These are phyloP conservation scores for Phlyctochytrium planicorne DNA, from an alignment of 192 early-diverging fungal species.

Conservation along the genomic window DNA sequence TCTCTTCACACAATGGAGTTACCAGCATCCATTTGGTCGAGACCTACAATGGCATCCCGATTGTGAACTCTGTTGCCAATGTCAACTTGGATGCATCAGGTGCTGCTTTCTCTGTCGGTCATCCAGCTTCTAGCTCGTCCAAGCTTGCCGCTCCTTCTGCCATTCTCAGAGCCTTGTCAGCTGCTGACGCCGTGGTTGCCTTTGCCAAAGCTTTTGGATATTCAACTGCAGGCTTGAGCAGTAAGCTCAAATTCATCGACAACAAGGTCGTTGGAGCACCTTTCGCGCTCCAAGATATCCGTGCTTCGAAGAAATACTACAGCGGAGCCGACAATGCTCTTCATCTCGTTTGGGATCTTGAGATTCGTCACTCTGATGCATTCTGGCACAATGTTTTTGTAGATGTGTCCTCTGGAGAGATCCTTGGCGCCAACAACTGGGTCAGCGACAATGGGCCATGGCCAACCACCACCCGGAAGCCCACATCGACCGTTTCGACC, in stretches of 20 bases:
- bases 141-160: not conserved
- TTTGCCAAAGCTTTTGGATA: constrained; percentile 1
- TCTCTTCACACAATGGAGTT: not conserved
- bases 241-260: not conserved
- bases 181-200: constrained; percentile 6
- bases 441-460: not conserved
- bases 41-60: constrained; percentile 12
- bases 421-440: constrained; percentile 22
- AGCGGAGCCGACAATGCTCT: constrained; percentile 13
- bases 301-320: constrained; percentile 14
- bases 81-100: constrained; percentile 7
- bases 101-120: not conserved
- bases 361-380: constrained; percentile 8
- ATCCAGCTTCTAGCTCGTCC: not conserved
- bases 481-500: not conserved
- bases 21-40: constrained; percentile 7
- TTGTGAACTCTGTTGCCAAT: constrained; percentile 16
- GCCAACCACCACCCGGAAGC: not conserved
- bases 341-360: constrained; percentile 22
- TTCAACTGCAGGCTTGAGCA: not conserved
- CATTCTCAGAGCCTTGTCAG: not conserved
- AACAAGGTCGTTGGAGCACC: not conserved
- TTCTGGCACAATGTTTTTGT: constrained; percentile 31
- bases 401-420: constrained; percentile 23
- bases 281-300: not conserved